Conservation (phyloP, 225 moss, liverwort and hornwort species). For the Pseudisothecium myosuroides region DNA sequence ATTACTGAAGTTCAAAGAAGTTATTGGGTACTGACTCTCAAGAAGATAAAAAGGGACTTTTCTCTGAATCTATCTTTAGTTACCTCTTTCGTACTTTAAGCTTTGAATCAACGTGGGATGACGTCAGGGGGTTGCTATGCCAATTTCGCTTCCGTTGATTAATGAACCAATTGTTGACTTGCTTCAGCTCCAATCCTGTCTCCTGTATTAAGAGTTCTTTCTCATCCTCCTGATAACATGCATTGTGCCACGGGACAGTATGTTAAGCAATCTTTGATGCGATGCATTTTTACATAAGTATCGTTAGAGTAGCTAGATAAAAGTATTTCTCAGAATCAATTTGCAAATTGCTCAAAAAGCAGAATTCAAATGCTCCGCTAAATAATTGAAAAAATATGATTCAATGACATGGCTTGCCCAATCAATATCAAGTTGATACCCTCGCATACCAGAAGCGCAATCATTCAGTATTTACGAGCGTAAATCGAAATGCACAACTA, state of each 20-base stretch:
- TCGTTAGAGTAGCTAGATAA: neutral
- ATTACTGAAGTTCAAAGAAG: neutral
- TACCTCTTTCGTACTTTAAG: conserved; percentile 46
- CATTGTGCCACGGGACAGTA: neutral
- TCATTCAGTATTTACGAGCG: neutral
- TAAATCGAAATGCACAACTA: neutral
- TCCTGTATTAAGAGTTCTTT: conserved; percentile 67
- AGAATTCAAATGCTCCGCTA: neutral
- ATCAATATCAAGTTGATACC: neutral
- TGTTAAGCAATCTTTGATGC: neutral
- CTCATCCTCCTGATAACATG: conserved; percentile 62
- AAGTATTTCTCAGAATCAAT: neutral
- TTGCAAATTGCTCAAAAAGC: neutral
- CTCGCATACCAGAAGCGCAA: neutral
- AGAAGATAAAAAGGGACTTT: neutral
- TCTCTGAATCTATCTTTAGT: neutral
- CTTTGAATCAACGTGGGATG: conserved; percentile 30
- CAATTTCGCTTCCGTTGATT: conserved; percentile 90
- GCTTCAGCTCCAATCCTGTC: conserved; percentile 81
- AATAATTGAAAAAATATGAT: neutral
- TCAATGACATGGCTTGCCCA: neutral
- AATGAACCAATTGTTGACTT: conserved; percentile 93
- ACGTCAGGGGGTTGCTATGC: conserved; percentile 40
- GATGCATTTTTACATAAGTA: neutral
- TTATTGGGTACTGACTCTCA: neutral